Evolutionary conservation across 148 eudicot genomes (phyloP).

Genomic region (Drosera capensis): DNA sequence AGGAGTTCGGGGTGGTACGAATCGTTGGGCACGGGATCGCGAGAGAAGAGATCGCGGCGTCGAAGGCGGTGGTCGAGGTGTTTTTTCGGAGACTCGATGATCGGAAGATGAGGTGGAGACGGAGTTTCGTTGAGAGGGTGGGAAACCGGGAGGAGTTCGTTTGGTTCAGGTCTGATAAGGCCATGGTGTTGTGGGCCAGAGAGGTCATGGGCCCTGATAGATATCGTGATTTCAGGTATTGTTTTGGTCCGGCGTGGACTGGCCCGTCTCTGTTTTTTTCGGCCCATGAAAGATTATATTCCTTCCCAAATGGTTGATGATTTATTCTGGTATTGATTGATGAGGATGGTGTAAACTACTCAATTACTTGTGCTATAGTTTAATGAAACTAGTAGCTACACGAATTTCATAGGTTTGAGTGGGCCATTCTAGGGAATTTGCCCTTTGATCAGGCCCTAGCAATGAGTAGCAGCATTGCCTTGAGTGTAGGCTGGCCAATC

Average conservation of each 20-base stretch:
- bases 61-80: slow-evolving; percentile 28
- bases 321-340: too few species aligned
- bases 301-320: too few species aligned
- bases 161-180: slow-evolving; percentile 40
- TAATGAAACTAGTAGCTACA: too few species aligned
- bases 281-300: not conserved
- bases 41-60: slow-evolving; percentile 26
- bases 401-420: too few species aligned
- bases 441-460: too few species aligned
- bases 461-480: too few species aligned
- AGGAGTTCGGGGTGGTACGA: slow-evolving; percentile 39
- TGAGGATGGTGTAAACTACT: too few species aligned
- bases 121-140: slow-evolving; percentile 37
- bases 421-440: too few species aligned
- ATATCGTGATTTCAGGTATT: slow-evolving; percentile 47
- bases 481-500: too few species aligned
- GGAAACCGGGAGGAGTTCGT: slow-evolving; percentile 46
- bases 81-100: slow-evolving; percentile 32
- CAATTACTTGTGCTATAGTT: too few species aligned
- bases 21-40: slow-evolving; percentile 47
- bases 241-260: not conserved
- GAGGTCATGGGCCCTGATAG: slow-evolving; percentile 37
- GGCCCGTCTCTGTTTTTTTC: not conserved
- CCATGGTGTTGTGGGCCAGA: slow-evolving; percentile 30
- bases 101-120: slow-evolving; percentile 22